phyloP scores from a whole-genome alignment of 768 basidiomycete species.

The Chiua virens region DNA sequence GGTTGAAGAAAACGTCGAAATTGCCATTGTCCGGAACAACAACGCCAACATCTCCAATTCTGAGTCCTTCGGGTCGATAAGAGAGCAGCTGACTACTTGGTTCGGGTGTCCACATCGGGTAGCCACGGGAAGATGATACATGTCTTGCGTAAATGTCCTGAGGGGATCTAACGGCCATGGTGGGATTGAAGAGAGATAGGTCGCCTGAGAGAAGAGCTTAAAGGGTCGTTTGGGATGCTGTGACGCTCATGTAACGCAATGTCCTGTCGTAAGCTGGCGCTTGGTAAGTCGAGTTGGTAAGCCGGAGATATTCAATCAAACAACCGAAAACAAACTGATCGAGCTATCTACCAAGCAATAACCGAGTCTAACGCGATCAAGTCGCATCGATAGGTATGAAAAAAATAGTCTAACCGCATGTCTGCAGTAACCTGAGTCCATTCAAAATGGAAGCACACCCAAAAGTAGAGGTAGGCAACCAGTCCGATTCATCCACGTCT shows the following conservation, averaged over 20 bases:
- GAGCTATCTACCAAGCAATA: not conserved
- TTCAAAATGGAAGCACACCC: too few species aligned
- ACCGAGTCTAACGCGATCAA: not conserved
- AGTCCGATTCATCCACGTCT: not conserved
- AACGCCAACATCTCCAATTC: conserved; percentile 42
- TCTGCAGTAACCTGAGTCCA: too few species aligned
- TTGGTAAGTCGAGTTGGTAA: conserved; percentile 4
- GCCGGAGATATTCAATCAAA: not conserved
- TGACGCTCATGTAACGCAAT: conserved; percentile 5
- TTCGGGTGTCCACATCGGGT: conserved; percentile 38
- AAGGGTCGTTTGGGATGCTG: conserved; percentile 3
- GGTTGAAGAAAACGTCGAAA: conserved; percentile 41
- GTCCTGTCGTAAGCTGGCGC: conserved; percentile 6
- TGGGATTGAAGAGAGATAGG: not conserved
- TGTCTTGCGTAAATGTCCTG: conserved; percentile 28
- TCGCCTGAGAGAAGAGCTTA: not conserved
- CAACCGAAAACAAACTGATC: conserved; percentile 10
- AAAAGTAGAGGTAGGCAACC: too few species aligned
- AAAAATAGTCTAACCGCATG: not conserved
- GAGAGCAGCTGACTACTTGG: conserved; percentile 26
- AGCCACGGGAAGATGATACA: conserved; percentile 29
- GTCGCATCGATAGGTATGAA: not conserved
- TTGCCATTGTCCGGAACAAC: conserved; percentile 32
- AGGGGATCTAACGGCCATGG: conserved; percentile 23
- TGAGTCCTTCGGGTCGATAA: conserved; percentile 30